phyloP scores from a whole-genome alignment of 768 basidiomycete genomes.

The Goffeauzyma gilvescens region DNA sequence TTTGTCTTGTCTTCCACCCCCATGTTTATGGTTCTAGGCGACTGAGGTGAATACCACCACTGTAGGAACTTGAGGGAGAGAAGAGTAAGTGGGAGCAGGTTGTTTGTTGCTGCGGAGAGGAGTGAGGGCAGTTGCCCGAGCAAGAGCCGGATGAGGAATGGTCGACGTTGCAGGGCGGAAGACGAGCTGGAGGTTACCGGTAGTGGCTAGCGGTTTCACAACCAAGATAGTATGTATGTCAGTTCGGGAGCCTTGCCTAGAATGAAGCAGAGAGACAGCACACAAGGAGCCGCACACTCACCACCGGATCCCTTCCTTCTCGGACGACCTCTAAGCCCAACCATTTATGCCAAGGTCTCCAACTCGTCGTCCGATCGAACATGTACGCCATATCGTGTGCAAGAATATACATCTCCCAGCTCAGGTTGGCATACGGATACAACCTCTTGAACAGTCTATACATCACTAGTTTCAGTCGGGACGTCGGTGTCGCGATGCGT shows the following conservation, averaged over 20 bases:
- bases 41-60: slow-evolving; percentile 97
- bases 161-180: background rate
- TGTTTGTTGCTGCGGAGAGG: slow-evolving; percentile 13
- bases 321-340: slow-evolving; percentile 66
- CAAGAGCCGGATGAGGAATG: background rate
- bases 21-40: slow-evolving; percentile 42
- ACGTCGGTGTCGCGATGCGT: background rate
- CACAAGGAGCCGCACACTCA: slow-evolving; percentile 33
- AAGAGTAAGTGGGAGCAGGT: slow-evolving; percentile 57
- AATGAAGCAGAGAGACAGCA: slow-evolving; percentile 1
- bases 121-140: background rate
- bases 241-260: background rate
- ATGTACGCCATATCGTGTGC: slow-evolving; percentile 72
- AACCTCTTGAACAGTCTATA: slow-evolving; percentile 44
- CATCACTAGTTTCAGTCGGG: background rate
- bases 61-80: slow-evolving; percentile 93
- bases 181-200: background rate
- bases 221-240: background rate
- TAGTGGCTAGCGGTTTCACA: background rate
- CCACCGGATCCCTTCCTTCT: slow-evolving; percentile 58
- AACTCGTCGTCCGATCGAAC: slow-evolving; percentile 65
- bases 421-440: slow-evolving; percentile 66
- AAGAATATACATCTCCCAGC: slow-evolving; percentile 65
- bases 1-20: background rate
- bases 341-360: slow-evolving; percentile 81